Evolutionary conservation across 176 grass and related monocot genomes (phyloP).

Genomic region (Aegilops tauschii): DNA sequence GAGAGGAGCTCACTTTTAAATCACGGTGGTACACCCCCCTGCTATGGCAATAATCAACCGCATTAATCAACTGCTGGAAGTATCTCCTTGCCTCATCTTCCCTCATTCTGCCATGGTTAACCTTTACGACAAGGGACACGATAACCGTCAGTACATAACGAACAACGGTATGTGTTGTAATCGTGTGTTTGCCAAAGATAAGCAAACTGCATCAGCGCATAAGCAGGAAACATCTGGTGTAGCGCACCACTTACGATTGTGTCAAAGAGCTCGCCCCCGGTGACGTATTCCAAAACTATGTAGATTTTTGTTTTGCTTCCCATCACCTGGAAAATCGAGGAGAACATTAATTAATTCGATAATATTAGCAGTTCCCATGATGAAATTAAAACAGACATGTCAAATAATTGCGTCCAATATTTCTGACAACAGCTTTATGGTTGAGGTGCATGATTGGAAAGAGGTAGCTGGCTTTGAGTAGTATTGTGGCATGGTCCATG

Average conservation of each 20-base stretch:
- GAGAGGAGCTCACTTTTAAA: slow-evolving; percentile 57
- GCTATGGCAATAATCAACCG: slow-evolving; percentile 98
- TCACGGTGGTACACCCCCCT: slow-evolving; percentile 98
- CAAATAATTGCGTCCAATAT: background rate
- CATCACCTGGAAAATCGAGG: slow-evolving; percentile 71
- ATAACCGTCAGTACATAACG: background rate
- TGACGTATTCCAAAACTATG: slow-evolving; percentile 87
- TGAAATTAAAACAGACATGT: background rate
- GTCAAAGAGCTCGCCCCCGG: slow-evolving; percentile 90
- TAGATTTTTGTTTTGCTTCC: slow-evolving; percentile 95
- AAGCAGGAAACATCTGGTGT: background rate
- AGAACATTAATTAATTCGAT: background rate
- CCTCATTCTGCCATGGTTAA: slow-evolving; percentile 89
- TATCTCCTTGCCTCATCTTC: slow-evolving; percentile 95
- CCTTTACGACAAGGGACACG: slow-evolving; percentile 46
- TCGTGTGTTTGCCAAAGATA: background rate
- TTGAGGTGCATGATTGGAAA: slow-evolving; percentile 1
- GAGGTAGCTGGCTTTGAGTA: background rate
- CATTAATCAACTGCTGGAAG: slow-evolving; percentile 97
- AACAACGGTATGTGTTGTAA: background rate
- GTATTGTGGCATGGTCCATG: background rate
- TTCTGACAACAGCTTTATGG: background rate
- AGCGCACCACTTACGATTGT: slow-evolving; percentile 68
- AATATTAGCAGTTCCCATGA: background rate
- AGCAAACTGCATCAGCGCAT: background rate